Evolutionary conservation across 257 asterid genomes (phyloP).

Genomic region (Gardenia jasminoides): DNA sequence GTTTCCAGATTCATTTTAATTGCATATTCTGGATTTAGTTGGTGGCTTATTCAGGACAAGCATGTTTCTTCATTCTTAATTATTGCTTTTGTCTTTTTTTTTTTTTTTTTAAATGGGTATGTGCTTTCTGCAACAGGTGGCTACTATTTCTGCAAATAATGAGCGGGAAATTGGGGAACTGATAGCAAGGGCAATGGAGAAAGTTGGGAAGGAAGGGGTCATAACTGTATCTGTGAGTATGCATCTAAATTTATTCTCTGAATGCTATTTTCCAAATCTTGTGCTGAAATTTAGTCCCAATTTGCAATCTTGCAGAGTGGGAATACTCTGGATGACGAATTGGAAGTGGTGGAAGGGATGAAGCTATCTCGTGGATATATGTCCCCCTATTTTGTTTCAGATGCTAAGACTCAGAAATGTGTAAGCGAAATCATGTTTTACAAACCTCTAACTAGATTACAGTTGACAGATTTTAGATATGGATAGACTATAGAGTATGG

Average conservation of each 20-base stretch:
- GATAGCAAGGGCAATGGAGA: constrained; percentile 89
- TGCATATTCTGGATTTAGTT: background rate
- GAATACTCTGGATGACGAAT: constrained; percentile 73
- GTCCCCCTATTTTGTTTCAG: constrained; percentile 85
- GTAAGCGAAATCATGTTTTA: constrained; percentile 42
- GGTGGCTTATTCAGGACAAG: background rate
- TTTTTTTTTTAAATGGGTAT: background rate
- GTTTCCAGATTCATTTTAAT: background rate
- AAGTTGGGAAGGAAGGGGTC: constrained; percentile 95
- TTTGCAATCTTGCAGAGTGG: constrained; percentile 57
- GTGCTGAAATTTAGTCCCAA: constrained; percentile 8
- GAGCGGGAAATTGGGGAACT: constrained; percentile 86
- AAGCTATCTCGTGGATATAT: constrained; percentile 86
- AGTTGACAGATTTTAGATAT: constrained; percentile 8
- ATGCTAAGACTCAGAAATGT: constrained; percentile 66
- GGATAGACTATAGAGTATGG: background rate
- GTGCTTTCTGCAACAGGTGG: constrained; percentile 52
- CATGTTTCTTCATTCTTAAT: background rate
- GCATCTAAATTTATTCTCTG: constrained; percentile 15
- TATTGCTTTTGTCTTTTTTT: background rate
- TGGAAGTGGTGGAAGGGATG: constrained; percentile 98
- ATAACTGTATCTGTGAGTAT: constrained; percentile 72
- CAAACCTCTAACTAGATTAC: constrained; percentile 6
- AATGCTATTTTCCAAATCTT: constrained; percentile 8
- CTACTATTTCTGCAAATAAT: constrained; percentile 84